Conservation (phyloP, 2,329 filamentous ascomycete species). For the Ustilaginoidea virens region DNA sequence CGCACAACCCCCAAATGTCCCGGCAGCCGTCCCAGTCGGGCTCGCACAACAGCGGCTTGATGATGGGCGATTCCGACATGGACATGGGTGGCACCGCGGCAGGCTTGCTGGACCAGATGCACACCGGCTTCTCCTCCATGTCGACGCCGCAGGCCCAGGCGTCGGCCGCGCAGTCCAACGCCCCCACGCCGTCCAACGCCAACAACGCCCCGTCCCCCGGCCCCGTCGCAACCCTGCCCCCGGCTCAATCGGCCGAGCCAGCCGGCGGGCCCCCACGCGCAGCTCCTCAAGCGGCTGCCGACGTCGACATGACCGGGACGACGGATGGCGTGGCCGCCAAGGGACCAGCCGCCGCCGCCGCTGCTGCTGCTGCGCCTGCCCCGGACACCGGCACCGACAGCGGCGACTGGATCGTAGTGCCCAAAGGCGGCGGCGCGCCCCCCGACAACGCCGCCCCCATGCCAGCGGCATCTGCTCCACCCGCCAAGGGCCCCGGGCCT, state of each 20-base stretch:
- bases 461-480: too few relatives aligned
- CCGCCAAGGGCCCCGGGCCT: too few relatives aligned
- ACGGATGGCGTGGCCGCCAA: conserved; percentile 20
- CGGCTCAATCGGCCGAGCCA: conserved; percentile 4
- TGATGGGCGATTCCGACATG: conserved; percentile 44
- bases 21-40: conserved; percentile 37
- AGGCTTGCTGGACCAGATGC: conserved; percentile 53
- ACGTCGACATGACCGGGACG: conserved; percentile 39
- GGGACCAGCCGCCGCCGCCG: conserved; percentile 22
- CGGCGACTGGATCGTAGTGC: conserved; percentile 64
- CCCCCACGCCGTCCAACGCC: conserved; percentile 37
- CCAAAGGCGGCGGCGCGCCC: conserved; percentile 41
- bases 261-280: conserved; percentile 6
- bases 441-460: conserved; percentile 16
- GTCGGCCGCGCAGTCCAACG: conserved; percentile 40
- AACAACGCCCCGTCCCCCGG: conserved; percentile 30
- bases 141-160: conserved; percentile 46
- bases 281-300: conserved; percentile 10
- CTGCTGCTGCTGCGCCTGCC: too few relatives aligned
- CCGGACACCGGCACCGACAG: conserved; percentile 34
- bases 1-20: conserved; percentile 23
- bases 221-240: conserved; percentile 1
- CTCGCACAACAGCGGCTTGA: conserved; percentile 38
- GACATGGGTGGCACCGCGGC: conserved; percentile 51
- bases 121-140: conserved; percentile 41